phyloP scores from a whole-genome alignment of 495 filamentous ascomycete genomes.

The Achaetomiella virescens region DNA sequence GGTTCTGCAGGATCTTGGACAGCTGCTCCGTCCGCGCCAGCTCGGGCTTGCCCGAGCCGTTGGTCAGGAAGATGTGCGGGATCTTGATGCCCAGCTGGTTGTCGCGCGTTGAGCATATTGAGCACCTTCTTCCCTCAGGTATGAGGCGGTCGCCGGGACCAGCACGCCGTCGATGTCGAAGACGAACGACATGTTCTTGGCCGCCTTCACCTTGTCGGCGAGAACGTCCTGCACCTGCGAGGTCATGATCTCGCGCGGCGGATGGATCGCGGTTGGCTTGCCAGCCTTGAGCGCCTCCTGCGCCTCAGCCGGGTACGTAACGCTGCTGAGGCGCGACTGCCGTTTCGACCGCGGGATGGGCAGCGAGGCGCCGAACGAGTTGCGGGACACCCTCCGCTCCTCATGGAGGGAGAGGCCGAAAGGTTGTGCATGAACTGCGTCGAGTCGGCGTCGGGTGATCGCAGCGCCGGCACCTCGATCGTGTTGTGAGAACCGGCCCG shows the following conservation, averaged over 20 bases:
- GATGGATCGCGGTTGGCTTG: slow-evolving; percentile 41
- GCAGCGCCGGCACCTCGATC: slow-evolving; percentile 65
- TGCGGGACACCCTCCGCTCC: slow-evolving; percentile 63
- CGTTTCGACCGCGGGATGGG: slow-evolving; percentile 70
- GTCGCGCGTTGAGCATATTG: slow-evolving; percentile 60
- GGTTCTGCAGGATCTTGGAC: slow-evolving; percentile 50
- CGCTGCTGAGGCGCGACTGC: slow-evolving; percentile 57
- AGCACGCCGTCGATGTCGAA: slow-evolving; percentile 65
- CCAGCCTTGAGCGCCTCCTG: slow-evolving; percentile 31
- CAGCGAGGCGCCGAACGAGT: slow-evolving; percentile 72
- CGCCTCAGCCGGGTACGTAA: slow-evolving; percentile 34
- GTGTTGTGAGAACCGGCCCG: slow-evolving; percentile 32
- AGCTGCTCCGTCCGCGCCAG: slow-evolving; percentile 52
- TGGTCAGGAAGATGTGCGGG: slow-evolving; percentile 64
- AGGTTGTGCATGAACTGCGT: slow-evolving; percentile 68
- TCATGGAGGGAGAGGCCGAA: slow-evolving; percentile 59
- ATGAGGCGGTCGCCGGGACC: slow-evolving; percentile 58
- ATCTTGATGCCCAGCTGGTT: slow-evolving; percentile 66
- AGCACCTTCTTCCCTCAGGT: slow-evolving; percentile 53
- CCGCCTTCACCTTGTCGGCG: slow-evolving; percentile 56
- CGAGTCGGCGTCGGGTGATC: slow-evolving; percentile 64
- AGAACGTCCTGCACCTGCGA: slow-evolving; percentile 68
- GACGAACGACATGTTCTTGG: slow-evolving; percentile 62
- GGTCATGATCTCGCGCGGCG: slow-evolving; percentile 62
- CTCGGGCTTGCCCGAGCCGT: slow-evolving; percentile 61